A percentile compares a stretch with the other conserved stretches of the same genome.
These are phyloP conservation scores for Pseudofabraea citricarpa DNA, from an alignment of 2,329 filamentous ascomycete species.

Conservation along the genomic window DNA sequence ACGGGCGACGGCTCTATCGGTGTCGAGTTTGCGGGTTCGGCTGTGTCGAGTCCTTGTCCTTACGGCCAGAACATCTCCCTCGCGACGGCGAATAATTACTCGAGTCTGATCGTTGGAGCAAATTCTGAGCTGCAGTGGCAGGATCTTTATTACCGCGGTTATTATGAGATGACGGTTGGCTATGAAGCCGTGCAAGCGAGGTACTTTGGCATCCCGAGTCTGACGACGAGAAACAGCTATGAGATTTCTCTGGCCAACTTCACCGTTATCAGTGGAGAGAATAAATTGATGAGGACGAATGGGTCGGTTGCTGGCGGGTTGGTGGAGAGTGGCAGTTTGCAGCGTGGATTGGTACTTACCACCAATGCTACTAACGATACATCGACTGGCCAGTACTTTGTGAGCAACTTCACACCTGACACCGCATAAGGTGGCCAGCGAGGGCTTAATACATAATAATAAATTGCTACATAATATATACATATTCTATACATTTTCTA, in stretches of 20 bases:
- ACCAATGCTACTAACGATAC: conserved; percentile 19
- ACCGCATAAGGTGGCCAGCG: neutral
- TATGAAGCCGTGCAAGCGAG: conserved; percentile 54
- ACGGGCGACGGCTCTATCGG: conserved; percentile 53
- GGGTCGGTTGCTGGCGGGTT: conserved; percentile 28
- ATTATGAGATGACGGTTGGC: conserved; percentile 59
- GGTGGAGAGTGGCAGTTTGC: conserved; percentile 51
- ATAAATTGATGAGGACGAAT: conserved; percentile 40
- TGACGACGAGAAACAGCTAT: conserved; percentile 53
- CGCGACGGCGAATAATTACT: conserved; percentile 41
- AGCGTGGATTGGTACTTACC: conserved; percentile 19
- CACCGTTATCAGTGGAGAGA: conserved; percentile 58
- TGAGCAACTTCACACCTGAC: neutral
- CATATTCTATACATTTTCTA: too few species aligned
- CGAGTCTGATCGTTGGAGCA: conserved; percentile 36
- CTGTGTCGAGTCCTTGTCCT: conserved; percentile 56
- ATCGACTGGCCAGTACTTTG: conserved; percentile 10
- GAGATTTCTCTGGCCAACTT: conserved; percentile 68
- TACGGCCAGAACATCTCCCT: conserved; percentile 56
- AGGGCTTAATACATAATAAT: too few species aligned
- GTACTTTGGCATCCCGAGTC: conserved; percentile 60
- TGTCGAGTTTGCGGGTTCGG: conserved; percentile 62
- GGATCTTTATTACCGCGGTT: conserved; percentile 69
- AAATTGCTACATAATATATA: too few species aligned
- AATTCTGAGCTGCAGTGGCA: conserved; percentile 69